These are phyloP conservation scores for Tricholoma terreum DNA, from an alignment of 768 basidiomycete species.

Conservation along the genomic window DNA sequence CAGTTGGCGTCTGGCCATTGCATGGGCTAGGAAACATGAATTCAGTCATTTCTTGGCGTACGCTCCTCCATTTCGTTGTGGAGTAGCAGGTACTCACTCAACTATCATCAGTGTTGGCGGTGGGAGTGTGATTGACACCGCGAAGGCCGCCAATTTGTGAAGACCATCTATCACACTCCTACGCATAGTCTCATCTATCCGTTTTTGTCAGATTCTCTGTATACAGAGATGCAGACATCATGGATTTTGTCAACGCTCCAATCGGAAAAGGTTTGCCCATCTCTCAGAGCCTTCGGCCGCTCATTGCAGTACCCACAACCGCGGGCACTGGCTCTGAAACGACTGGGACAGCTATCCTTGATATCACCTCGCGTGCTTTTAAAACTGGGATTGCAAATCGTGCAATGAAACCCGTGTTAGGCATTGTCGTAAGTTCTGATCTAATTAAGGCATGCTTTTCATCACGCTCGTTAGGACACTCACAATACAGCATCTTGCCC, in stretches of 20 bases:
- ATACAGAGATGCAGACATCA: constrained; percentile 88
- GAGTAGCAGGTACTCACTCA: background rate
- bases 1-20: constrained; percentile 85
- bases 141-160: constrained; percentile 90
- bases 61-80: constrained; percentile 22
- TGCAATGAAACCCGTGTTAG: constrained; percentile 86
- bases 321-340: constrained; percentile 94
- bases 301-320: constrained; percentile 77
- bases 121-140: constrained; percentile 94
- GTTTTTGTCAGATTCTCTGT: constrained; percentile 63
- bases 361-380: constrained; percentile 88
- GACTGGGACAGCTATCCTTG: constrained; percentile 91
- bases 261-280: constrained; percentile 91
- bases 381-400: constrained; percentile 96
- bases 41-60: constrained; percentile 93
- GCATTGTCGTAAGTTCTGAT: constrained; percentile 55
- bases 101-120: constrained; percentile 66
- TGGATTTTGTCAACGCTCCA: constrained; percentile 97
- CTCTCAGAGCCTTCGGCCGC: constrained; percentile 64
- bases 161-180: constrained; percentile 12
- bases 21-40: constrained; percentile 81
- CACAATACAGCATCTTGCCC: constrained; percentile 91
- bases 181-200: constrained; percentile 3
- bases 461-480: constrained; percentile 51
- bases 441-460: background rate